A percentile compares a stretch with the other conserved stretches of the same genome.
Conservation (phyloP, 2,329 filamentous ascomycete species). For the Apiospora rasikravindrae region DNA sequence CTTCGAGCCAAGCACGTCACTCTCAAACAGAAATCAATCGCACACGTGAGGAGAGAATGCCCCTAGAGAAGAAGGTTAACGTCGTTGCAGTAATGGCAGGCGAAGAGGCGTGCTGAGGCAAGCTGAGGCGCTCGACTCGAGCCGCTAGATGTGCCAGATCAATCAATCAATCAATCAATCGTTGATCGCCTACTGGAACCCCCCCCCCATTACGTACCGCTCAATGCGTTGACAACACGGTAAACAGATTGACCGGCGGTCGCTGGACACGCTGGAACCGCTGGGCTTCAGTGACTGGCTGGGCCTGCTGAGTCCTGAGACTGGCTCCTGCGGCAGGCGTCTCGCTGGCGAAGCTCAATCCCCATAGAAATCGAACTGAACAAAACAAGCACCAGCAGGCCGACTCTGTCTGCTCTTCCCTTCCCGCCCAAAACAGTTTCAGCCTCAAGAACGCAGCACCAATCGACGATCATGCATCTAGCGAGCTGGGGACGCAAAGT, state of each 20-base stretch:
- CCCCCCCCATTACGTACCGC: not conserved
- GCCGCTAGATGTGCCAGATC: not conserved
- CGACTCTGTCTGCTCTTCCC: too few species aligned
- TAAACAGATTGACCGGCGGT: not conserved
- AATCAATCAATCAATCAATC: not conserved
- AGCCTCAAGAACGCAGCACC: conserved; percentile 29
- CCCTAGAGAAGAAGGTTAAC: not conserved
- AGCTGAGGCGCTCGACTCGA: not conserved
- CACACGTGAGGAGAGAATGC: not conserved
- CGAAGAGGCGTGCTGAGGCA: not conserved
- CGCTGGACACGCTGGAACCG: not conserved
- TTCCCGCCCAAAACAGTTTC: conserved; percentile 30
- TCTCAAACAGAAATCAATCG: not conserved
- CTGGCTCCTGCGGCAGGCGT: not conserved
- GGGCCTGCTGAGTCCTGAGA: not conserved
- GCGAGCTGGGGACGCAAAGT: not conserved
- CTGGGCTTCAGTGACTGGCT: not conserved
- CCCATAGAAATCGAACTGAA: too few species aligned
- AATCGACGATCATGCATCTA: conserved; percentile 31
- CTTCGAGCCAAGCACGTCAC: not conserved
- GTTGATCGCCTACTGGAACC: not conserved
- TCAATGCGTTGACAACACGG: too few species aligned
- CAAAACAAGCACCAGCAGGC: not conserved
- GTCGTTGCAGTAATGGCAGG: not conserved
- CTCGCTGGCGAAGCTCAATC: not conserved